Conservation (phyloP, 1,284 basidiomycete genomes). For the Sparassis latifolia region DNA sequence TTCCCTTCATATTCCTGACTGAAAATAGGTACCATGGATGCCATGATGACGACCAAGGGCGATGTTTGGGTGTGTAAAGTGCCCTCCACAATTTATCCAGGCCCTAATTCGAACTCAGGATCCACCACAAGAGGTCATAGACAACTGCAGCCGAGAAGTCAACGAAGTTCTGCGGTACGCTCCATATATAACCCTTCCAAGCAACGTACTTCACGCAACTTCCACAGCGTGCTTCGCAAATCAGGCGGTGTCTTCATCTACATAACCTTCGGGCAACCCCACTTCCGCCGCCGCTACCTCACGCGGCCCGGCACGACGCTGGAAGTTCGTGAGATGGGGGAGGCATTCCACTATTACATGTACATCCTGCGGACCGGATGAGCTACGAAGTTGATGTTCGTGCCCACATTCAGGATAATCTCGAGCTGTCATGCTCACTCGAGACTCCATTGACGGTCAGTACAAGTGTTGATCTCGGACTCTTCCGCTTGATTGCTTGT, state of each 20-base stretch:
- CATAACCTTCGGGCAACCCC: constrained; percentile 88
- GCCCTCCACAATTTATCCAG: not conserved
- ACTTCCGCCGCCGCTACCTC: constrained; percentile 76
- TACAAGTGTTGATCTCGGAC: no score
- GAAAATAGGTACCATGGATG: constrained; percentile 78
- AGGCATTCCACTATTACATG: constrained; percentile 83
- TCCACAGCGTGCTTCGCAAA: constrained; percentile 54
- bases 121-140: constrained; percentile 71
- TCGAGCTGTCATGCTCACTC: no score
- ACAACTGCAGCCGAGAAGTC: constrained; percentile 77
- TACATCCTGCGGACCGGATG: constrained; percentile 40
- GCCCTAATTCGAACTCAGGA: constrained; percentile 41
- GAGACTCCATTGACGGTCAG: no score
- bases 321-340: constrained; percentile 62
- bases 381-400: no score
- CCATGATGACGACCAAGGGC: constrained; percentile 85
- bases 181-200: not conserved
- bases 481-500: no score
- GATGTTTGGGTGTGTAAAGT: constrained; percentile 78
- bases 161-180: constrained; percentile 44
- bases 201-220: not conserved
- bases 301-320: constrained; percentile 47
- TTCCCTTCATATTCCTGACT: not conserved
- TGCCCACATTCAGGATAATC: no score
- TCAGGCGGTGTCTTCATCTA: constrained; percentile 69